Base-by-base conservation (phyloP, 2,329 filamentous ascomycete genomes). In the Teratosphaeria viscida region DNA sequence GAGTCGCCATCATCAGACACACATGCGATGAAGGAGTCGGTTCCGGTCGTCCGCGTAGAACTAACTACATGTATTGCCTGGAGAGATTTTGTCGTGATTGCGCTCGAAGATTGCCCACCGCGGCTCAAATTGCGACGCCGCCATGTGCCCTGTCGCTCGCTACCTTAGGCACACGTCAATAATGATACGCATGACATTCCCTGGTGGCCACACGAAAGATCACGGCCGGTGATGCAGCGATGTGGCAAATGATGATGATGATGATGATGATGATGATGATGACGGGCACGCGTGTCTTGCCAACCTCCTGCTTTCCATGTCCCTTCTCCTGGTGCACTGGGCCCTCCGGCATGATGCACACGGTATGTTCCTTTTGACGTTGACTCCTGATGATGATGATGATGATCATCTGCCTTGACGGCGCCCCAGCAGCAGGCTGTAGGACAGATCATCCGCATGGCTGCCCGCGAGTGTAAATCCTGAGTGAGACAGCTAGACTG, bases 101-200 rank as follows among this genome's bases (percentile, higher is more conserved):
- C 43, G 19, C 23, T 34, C 35, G 27, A 14, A 10, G 5, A 34
- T 27, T 34, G 34, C 35, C 26, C 5, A 57, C 5, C 5, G 43
- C 23, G 43, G 26, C n/a, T 19, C 43, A 49, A 19, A 49, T 49
- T 60, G 55, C 47, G 23, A 57, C 47, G 53, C 49, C 60, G 61
- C 59, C 57, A 58, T 54, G 53, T 57, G 29, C 54, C 23, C 37
- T 35, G 56, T 52, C 34, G 56, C 54, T 43, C 23, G 59, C 55
- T 58, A 55, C 57, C 57, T 32, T 54, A 23, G 23, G 23, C 23
- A 23, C 23, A 23, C 23, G 23, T 23, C 2, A 2, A 23, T 23
- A 1, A 23, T 57, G 55, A 27, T 37, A 43, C 35, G 59, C 60
- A 59, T 59, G 59, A 55, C 55, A 62, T 59, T 27, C 57, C 52